phyloP scores from a whole-genome alignment of 2,329 filamentous ascomycete species.

The Aspergillus sp. region DNA sequence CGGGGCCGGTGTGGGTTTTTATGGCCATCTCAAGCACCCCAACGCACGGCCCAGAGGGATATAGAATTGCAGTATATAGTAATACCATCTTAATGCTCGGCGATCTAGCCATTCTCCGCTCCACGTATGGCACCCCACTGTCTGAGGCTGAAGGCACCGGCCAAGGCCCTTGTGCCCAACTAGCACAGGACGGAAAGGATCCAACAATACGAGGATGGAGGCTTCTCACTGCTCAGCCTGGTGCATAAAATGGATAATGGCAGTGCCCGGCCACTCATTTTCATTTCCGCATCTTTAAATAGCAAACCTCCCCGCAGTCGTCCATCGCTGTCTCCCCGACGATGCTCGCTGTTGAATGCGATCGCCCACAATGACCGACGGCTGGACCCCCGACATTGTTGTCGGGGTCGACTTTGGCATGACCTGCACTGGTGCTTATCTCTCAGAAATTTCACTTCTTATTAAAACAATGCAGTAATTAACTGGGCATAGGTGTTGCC shows the following conservation, averaged over 20 bases:
- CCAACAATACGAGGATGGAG: not conserved
- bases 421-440: constrained; percentile 23
- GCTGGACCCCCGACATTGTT: constrained; percentile 27
- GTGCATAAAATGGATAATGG: not conserved
- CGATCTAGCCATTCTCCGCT: no score
- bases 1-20: no score
- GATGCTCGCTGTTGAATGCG: not conserved
- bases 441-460: no score
- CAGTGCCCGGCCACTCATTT: not conserved
- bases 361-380: not conserved
- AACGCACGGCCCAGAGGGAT: no score
- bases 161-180: not conserved
- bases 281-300: not conserved
- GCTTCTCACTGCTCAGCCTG: not conserved
- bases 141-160: not conserved
- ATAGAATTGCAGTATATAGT: no score
- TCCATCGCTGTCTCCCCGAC: no score
- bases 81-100: no score
- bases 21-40: no score
- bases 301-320: not conserved
- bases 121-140: not conserved
- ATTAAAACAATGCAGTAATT: no score
- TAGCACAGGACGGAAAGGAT: not conserved
- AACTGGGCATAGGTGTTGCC: constrained; percentile 28
- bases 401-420: constrained; percentile 32